These are phyloP conservation scores for Euphrasia confusa DNA, from an alignment of 257 asterid genomes.

Conservation along the genomic window DNA sequence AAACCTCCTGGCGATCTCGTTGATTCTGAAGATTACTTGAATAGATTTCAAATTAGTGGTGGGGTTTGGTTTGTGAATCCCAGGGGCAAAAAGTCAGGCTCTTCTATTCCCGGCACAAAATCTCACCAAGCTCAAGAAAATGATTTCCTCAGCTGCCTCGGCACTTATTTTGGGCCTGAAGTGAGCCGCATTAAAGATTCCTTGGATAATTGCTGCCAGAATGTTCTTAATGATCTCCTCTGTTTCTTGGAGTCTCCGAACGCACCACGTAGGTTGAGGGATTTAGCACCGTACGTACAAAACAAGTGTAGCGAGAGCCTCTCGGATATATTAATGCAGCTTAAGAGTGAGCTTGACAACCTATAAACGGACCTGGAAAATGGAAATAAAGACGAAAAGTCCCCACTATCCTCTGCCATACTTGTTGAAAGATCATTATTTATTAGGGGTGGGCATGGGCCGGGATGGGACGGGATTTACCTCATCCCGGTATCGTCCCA, in stretches of 20 bases:
- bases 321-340: conserved; percentile 56
- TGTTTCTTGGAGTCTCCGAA: conserved; percentile 88
- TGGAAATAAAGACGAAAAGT: conserved; percentile 37
- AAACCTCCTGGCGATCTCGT: conserved; percentile 46
- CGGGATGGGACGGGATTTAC: too few species aligned
- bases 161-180: conserved; percentile 82
- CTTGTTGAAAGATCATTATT: conserved; percentile 81
- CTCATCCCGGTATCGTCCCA: too few species aligned
- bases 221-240: conserved; percentile 74
- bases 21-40: conserved; percentile 54
- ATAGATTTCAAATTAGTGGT: conserved; percentile 53
- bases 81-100: conserved; percentile 44
- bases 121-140: conserved; percentile 60
- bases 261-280: conserved; percentile 73
- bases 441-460: too few species aligned
- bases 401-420: conserved; percentile 50
- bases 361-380: conserved; percentile 49
- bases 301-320: conserved; percentile 70
- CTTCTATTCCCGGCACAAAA: conserved; percentile 44
- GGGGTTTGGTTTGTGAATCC: conserved; percentile 92
- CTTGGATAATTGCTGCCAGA: conserved; percentile 74
- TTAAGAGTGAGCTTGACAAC: conserved; percentile 67
- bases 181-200: conserved; percentile 86
- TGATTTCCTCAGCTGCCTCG: conserved; percentile 69
- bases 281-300: conserved; percentile 79